These are phyloP conservation scores for Arachis hypogaea DNA, from an alignment of 306 rosid genomes.

Conservation along the genomic window DNA sequence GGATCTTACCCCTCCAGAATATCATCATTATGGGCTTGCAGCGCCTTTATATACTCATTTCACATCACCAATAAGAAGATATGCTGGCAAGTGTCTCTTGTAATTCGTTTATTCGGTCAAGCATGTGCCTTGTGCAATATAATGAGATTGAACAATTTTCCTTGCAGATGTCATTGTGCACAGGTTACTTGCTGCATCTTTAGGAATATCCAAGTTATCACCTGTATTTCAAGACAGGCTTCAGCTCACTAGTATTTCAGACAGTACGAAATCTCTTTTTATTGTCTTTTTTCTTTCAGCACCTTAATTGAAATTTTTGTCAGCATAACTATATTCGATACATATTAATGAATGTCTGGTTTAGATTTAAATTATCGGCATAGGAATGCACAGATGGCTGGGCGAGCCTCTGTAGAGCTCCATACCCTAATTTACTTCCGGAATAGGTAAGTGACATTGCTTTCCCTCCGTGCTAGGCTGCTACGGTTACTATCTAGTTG, in stretches of 20 bases:
- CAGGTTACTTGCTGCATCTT: slow-evolving; percentile 92
- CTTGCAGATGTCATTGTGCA: slow-evolving; percentile 89
- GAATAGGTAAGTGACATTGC: slow-evolving; percentile 55
- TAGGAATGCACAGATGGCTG: slow-evolving; percentile 96
- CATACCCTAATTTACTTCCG: slow-evolving; percentile 83
- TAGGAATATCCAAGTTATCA: slow-evolving; percentile 80
- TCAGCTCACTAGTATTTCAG: slow-evolving; percentile 78
- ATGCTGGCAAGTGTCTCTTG: slow-evolving; percentile 65
- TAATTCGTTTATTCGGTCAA: slow-evolving; percentile 32
- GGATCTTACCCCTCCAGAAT: slow-evolving; percentile 93
- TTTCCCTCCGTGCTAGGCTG: not conserved
- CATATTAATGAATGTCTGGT: slow-evolving; percentile 31
- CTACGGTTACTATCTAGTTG: not conserved
- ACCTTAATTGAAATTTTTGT: slow-evolving; percentile 7
- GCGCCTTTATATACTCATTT: slow-evolving; percentile 90
- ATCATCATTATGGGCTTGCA: slow-evolving; percentile 97
- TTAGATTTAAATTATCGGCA: slow-evolving; percentile 95
- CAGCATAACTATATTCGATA: slow-evolving; percentile 7
- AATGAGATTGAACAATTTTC: slow-evolving; percentile 32
- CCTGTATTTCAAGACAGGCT: slow-evolving; percentile 73
- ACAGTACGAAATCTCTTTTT: slow-evolving; percentile 66
- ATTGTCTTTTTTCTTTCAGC: not conserved
- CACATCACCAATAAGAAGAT: slow-evolving; percentile 98
- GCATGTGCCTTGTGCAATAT: slow-evolving; percentile 24
- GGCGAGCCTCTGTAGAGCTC: slow-evolving; percentile 94